Evolutionary conservation across 2,329 filamentous ascomycete genomes (phyloP).

Genomic region (Dothideomycetes sp.): DNA sequence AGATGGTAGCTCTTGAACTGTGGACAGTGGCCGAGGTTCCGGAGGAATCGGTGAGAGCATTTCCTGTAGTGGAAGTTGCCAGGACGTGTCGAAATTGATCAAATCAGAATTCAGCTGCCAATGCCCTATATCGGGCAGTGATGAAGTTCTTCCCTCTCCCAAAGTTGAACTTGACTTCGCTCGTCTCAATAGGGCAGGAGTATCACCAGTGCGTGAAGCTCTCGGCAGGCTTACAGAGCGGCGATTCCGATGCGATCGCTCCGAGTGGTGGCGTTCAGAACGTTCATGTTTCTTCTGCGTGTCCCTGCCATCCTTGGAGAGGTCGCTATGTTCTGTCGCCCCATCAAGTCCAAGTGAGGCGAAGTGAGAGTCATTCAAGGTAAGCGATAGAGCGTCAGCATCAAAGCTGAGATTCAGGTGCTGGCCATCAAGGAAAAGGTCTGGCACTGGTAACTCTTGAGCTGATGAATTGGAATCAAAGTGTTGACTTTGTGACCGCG

Average conservation of each 20-base stretch:
- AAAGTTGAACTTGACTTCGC: neutral
- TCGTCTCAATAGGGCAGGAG: neutral
- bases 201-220: neutral
- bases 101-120: neutral
- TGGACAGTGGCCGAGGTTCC: neutral
- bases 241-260: neutral
- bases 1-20: neutral
- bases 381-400: slow-evolving; percentile 5
- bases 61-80: neutral
- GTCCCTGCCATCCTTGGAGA: too few species aligned
- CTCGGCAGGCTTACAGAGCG: neutral
- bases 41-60: neutral
- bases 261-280: too few species aligned
- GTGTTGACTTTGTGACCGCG: neutral
- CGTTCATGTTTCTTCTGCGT: too few species aligned
- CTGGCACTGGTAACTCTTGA: neutral
- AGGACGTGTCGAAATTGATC: neutral
- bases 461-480: too few species aligned
- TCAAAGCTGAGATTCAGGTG: slow-evolving; percentile 1
- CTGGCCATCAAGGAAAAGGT: neutral
- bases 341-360: neutral
- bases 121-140: neutral
- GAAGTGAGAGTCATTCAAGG: slow-evolving; percentile 3
- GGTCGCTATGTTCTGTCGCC: too few species aligned
- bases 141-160: neutral